Conservation (phyloP, 2,329 filamentous ascomycete species). For the Xylariaceae sp. region DNA sequence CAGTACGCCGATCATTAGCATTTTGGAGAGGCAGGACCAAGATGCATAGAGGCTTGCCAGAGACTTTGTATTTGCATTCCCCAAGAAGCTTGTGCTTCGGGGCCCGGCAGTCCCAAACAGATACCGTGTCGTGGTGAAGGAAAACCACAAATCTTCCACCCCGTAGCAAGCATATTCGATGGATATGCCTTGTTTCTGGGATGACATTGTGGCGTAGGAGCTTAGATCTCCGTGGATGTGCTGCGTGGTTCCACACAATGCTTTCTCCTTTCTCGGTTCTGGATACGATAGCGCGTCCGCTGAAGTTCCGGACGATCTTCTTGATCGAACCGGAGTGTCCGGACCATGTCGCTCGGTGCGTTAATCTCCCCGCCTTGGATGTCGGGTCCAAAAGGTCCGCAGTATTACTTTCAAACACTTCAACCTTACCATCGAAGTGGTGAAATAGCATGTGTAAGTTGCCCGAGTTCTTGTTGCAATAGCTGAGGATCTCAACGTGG, state of each 20-base stretch:
- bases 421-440: conserved; percentile 78
- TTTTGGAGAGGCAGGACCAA: conserved; percentile 65
- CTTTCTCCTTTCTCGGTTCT: conserved; percentile 74
- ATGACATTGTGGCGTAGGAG: conserved; percentile 67
- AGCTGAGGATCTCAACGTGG: conserved; percentile 68
- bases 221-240: conserved; percentile 44
- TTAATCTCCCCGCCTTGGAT: conserved; percentile 55
- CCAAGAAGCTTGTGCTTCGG: conserved; percentile 55
- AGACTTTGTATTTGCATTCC: conserved; percentile 51
- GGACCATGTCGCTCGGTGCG: conserved; percentile 67
- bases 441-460: conserved; percentile 73
- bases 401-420: conserved; percentile 74
- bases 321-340: conserved; percentile 77
- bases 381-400: conserved; percentile 76
- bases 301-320: conserved; percentile 82
- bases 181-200: conserved; percentile 65
- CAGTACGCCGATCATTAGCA: conserved; percentile 49
- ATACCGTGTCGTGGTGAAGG: conserved; percentile 65
- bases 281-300: conserved; percentile 75
- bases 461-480: conserved; percentile 62
- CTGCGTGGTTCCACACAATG: conserved; percentile 74
- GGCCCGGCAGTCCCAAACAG: conserved; percentile 73
- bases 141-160: conserved; percentile 80
- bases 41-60: conserved; percentile 74
- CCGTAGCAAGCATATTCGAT: conserved; percentile 72